phyloP scores from a whole-genome alignment of 306 rosid genomes.

The Vigna hirtella region DNA sequence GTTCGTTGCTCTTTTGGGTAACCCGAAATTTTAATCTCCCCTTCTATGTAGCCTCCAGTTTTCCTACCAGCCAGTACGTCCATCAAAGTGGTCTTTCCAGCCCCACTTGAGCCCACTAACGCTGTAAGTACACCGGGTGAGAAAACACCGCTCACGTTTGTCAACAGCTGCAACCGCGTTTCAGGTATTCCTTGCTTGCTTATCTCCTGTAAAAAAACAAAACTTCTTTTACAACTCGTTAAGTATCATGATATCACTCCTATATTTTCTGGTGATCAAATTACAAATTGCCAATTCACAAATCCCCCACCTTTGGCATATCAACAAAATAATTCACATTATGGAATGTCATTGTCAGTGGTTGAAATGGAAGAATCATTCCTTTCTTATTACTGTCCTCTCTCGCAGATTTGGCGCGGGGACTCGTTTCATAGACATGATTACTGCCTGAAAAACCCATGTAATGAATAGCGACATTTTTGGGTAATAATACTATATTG shows the following conservation, averaged over 20 bases:
- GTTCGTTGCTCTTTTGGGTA: constrained; percentile 78
- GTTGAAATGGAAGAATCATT: constrained; percentile 95
- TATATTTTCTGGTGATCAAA: constrained; percentile 23
- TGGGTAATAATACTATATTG: not conserved
- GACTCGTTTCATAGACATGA: constrained; percentile 26
- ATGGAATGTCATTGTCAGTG: constrained; percentile 88
- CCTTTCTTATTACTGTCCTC: constrained; percentile 57
- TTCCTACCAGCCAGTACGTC: constrained; percentile 96
- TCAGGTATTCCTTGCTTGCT: constrained; percentile 72
- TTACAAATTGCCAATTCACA: constrained; percentile 9
- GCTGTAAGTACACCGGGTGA: constrained; percentile 96
- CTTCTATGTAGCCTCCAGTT: constrained; percentile 93
- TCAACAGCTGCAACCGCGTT: constrained; percentile 75
- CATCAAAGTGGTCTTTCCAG: constrained; percentile 96
- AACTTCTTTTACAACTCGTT: not conserved
- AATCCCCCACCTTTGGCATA: constrained; percentile 74
- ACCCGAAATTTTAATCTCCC: constrained; percentile 83
- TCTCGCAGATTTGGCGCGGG: constrained; percentile 34
- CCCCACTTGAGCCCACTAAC: constrained; percentile 93
- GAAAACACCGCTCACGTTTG: constrained; percentile 83
- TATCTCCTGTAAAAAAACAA: constrained; percentile 59
- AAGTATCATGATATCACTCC: constrained; percentile 11
- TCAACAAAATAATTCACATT: constrained; percentile 88
- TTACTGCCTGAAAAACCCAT: constrained; percentile 50
- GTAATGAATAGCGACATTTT: constrained; percentile 19